These are phyloP conservation scores for Colletotrichum siamense DNA, from an alignment of 2,329 filamentous ascomycete genomes.

Conservation along the genomic window DNA sequence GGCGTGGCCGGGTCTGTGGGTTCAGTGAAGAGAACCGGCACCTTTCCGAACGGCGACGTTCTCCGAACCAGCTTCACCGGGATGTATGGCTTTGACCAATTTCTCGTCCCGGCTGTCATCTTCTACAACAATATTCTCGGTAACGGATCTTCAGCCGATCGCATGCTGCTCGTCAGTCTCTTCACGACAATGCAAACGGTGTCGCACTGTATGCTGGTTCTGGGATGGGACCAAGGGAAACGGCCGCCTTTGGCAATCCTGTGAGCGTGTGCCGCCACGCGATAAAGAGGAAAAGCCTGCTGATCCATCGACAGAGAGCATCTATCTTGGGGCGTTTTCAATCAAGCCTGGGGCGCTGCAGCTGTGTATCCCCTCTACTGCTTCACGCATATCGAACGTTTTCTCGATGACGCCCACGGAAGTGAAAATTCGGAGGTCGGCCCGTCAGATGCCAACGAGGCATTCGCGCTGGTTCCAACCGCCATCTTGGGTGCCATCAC, in stretches of 20 bases:
- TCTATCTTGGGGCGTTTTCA: neutral
- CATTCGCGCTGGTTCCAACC: neutral
- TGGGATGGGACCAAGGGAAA: neutral
- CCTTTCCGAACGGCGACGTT: neutral
- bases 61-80: neutral
- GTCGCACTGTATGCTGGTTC: neutral
- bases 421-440: neutral
- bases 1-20: neutral
- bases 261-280: neutral
- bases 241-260: neutral
- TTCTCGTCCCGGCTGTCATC: neutral
- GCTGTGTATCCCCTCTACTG: constrained; percentile 3
- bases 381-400: neutral
- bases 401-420: neutral
- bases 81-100: neutral
- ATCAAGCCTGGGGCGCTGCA: neutral
- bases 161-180: neutral
- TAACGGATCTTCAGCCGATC: neutral
- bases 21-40: neutral
- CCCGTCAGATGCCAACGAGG: neutral
- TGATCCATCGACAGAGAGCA: neutral
- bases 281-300: fast-evolving
- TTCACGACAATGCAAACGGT: neutral
- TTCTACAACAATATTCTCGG: constrained; percentile 3
- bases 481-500: neutral